Evolutionary conservation across 192 early-diverging fungal genomes (phyloP), one percentile per base, ranked within the genome.

Genomic region (Coemansia brasiliensis): DNA sequence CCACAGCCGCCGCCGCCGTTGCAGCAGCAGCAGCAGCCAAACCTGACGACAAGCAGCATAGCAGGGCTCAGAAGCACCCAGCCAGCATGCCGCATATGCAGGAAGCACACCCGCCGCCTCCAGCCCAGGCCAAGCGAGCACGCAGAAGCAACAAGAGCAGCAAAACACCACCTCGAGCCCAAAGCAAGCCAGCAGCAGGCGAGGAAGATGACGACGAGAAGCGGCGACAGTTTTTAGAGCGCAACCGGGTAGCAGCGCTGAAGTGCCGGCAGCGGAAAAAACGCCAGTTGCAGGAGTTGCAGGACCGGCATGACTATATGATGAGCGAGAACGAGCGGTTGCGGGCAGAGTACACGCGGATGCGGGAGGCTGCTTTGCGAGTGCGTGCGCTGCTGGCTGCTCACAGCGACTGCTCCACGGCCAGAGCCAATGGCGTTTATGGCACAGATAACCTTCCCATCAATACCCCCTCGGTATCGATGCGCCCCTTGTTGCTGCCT

Each of bases 191-290:
- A 8, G 61, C 12, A 0, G n/a, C n/a, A n/a, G n/a, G n/a, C n/a
- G n/a, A n/a, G n/a, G 51, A n/a, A 0, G 61, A 70, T 15, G 64
- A 56, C 1, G 88, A 88, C 37, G 92, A 93, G 55, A 93, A 94
- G 67, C 80, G 92, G 55, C 79, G 72, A 55, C 88, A 87, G 65
- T 94, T 94, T 65, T 79, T 96, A 57, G 94, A 96, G 59, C 83
- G 92, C 51, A 96, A 96, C 71, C 85, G 94, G 12, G 48, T 75
- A 82, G 94, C 94, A 17, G 94, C 94, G 1, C 74, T 94, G 1
- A 94, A 96, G 68, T 96, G 94, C 62, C 85, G 94, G 27, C 92
- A 91, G 66, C 88, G 93, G 51, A 96, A 96, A 72, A 96, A 96
- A 75, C 87, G 90, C 58, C 92, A 91, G 86, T 81, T 96, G 13